Base-by-base conservation (phyloP, 208 protist species). In the Porcisia hertigi region DNA sequence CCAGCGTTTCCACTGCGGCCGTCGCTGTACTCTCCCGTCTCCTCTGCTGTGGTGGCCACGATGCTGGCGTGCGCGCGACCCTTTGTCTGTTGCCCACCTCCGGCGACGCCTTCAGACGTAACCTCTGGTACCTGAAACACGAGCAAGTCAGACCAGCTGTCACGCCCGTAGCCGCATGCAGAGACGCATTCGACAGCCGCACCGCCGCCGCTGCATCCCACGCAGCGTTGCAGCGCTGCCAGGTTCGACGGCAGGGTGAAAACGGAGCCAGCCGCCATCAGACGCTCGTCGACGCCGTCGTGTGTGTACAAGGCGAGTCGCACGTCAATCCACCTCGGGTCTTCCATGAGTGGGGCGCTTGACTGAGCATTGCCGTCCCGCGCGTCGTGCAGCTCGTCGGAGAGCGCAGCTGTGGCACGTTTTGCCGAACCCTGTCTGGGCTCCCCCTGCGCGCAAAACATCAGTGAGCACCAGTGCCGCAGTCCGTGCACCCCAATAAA, bases 61-160 rank as follows among this genome's bases (percentile, higher is more conserved):
- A 30, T 34, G 14, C 9, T 36, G 3, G 45, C 47, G 57, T 73
- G 20, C 5, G 25, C 34, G 2, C 58, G 7, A 18, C 12, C 43
- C 57, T 53, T 41, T 16, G 8, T 9, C 20, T 55, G 36, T 41
- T 54, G 54, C 20, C 7, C 39, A 16, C 20, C 47, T 43, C 47
- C 8, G 30, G 41, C 63, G 25, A 8, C 41, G 23, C 63, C 41
- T 20, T 67, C 23, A 67, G 63, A 34, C 16, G 0, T n/a, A 7
- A 3, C 25, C 66, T 77, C 66, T 3, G 41, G 58, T 36, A 49
- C 3, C 49, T 77, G 78, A 60, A 82, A 82, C 16, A 86, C 69
- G 25, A 86, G 77, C 47, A 86, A 52, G 49, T 86, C 81, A 1
- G 81, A 86, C 81, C 81, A 86, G 45, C 62, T 78, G 67, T 86